Base-by-base conservation (phyloP, 331 rosid species). In the Malus hybrid region DNA sequence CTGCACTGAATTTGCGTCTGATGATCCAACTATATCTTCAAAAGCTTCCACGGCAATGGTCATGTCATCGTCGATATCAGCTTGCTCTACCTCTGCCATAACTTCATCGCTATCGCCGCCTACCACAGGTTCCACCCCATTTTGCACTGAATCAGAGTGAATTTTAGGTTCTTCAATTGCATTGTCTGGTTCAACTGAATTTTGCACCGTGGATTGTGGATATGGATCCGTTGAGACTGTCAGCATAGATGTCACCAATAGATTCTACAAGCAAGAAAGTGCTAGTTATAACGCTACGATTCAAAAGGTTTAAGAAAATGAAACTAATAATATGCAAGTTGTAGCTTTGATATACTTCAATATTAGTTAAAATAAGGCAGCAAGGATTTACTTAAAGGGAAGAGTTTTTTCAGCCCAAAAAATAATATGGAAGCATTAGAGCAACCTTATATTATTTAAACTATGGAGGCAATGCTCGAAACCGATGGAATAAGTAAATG, bases 171-270 rank as follows among this genome's bases (percentile, higher is more conserved):
- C 83, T 65, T 88, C 92, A 39, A 56, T 73, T 53, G 75, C 77
- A 68, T 82, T 81, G 44, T 76, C 91, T 50, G 81, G 76, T 68
- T 80, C 89, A 36, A 50, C 85, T 24, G 84, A 73, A 70, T 85
- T 84, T 71, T 78, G 81, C 64, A 72, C 16, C 5, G 75, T 32
- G 52, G 89, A 53, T 80, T 82, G 90, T 8, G 86, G 86, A 70
- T 78, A 75, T 30, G 90, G 85, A 63, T 87, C 97, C 11, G 82
- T 60, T 70, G 88, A 78, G 76, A 85, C 75, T 56, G 85, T 71
- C 77, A 94, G 80, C 57, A 88, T 90, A 56, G 97, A 88, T 15
- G 99, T 94, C 84, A 92, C 99, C 78, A 84, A 84, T 66, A 94
- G 84, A 84, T 90, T 94, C 99, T 94, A 53, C 88, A 86, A 77